Conservation (phyloP, 208 protist species). For the Leishmania lainsoni region DNA sequence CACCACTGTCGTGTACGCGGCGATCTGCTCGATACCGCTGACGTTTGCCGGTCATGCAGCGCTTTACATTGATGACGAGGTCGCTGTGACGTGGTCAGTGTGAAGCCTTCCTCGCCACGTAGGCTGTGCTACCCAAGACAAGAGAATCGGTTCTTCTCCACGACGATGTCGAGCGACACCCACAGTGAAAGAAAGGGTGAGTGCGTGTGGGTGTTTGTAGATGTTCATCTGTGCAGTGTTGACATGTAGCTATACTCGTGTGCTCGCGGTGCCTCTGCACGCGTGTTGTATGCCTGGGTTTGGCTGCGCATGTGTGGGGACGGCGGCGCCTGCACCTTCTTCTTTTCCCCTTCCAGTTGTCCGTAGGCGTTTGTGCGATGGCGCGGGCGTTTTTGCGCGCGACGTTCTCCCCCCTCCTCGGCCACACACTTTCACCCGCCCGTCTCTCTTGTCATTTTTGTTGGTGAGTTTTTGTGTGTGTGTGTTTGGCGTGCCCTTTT, state of each 20-base stretch:
- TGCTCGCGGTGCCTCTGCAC: neutral
- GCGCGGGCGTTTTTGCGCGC: neutral
- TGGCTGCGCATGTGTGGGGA: neutral
- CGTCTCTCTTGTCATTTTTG: neutral
- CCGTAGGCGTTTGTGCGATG: no score
- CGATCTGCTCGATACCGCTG: conserved; percentile 21
- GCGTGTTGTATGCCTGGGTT: conserved; percentile 5
- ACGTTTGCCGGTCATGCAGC: conserved; percentile 21
- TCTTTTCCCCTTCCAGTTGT: conserved; percentile 18
- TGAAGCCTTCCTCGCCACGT: neutral
- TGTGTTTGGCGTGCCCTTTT: neutral
- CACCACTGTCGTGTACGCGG: conserved; percentile 24
- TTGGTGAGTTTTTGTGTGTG: neutral
- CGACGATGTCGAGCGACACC: neutral
- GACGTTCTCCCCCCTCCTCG: no score
- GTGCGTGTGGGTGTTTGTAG: neutral
- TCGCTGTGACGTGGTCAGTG: conserved; percentile 30
- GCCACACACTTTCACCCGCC: neutral
- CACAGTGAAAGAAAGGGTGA: neutral
- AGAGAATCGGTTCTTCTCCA: neutral
- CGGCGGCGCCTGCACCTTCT: conserved; percentile 7
- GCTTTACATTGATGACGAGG: conserved; percentile 31
- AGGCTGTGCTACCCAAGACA: neutral
- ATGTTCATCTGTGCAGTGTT: neutral
- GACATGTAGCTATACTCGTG: neutral